Conservation (phyloP, 345 rosid species). For the Eucalyptus microcorys region DNA sequence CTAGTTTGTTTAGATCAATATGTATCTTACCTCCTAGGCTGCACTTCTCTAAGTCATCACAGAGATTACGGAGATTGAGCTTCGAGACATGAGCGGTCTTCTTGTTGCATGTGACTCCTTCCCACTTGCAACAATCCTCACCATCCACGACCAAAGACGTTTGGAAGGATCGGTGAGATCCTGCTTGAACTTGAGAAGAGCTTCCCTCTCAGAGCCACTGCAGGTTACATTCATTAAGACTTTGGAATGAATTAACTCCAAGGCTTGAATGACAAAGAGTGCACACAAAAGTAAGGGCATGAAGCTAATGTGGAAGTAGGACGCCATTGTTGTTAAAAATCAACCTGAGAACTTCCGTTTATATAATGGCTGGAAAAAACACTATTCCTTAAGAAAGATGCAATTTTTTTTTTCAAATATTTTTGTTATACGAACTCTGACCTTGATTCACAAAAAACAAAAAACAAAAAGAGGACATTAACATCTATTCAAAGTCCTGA, state of each 20-base stretch:
- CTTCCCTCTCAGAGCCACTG: not conserved
- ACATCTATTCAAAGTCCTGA: not conserved
- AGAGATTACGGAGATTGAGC: rapidly evolving
- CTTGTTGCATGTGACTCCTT: not conserved
- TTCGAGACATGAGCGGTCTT: rapidly evolving
- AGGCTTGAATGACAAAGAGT: not conserved
- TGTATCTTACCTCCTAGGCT: not conserved
- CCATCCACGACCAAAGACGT: not conserved
- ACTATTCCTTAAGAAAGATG: not conserved
- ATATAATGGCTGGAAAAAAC: not conserved
- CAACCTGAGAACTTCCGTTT: not conserved
- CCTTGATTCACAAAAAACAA: not conserved
- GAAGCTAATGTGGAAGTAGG: not conserved
- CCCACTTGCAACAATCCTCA: not conserved
- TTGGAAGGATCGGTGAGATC: not conserved
- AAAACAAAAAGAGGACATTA: not conserved
- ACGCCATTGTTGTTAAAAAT: not conserved
- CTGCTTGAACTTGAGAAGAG: not conserved
- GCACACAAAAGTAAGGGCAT: not conserved
- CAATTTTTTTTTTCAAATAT: no score
- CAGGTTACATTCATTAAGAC: not conserved
- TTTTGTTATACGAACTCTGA: not conserved
- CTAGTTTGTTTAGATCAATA: not conserved
- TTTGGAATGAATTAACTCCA: not conserved
- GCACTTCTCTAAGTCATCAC: not conserved